Conservation (phyloP, 495 filamentous ascomycete species). For the Lasiosphaeria ovina region DNA sequence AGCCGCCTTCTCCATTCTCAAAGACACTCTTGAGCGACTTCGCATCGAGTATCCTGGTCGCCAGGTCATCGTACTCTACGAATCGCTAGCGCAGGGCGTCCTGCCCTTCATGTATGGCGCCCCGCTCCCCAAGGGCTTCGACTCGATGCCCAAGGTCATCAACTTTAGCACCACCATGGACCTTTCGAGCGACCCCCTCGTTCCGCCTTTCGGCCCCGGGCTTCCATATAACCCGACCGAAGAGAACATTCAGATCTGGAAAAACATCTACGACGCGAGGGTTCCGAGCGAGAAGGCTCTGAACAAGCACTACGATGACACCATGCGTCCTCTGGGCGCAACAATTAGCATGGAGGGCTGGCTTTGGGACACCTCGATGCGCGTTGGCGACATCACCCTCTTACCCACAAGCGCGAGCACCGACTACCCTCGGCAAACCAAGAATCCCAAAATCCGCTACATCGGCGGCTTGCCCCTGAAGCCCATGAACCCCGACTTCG, state of each 20-base stretch:
- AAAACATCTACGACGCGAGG: slow-evolving; percentile 6
- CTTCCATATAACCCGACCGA: slow-evolving; percentile 20
- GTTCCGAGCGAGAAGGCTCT: slow-evolving; percentile 3
- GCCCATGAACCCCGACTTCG: slow-evolving; percentile 9
- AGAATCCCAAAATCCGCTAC: slow-evolving; percentile 6
- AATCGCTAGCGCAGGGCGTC: slow-evolving; percentile 26
- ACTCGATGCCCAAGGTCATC: slow-evolving; percentile 17
- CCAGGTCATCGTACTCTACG: slow-evolving; percentile 31
- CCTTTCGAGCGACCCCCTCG: slow-evolving; percentile 12
- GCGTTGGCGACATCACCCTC: slow-evolving; percentile 33
- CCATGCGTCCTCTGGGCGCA: slow-evolving; percentile 9
- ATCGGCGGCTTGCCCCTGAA: slow-evolving; percentile 22
- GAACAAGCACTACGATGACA: slow-evolving; percentile 26
- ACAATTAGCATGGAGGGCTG: slow-evolving; percentile 7
- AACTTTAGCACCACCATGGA: slow-evolving; percentile 20
- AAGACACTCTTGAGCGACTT: slow-evolving; percentile 25
- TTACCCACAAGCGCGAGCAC: slow-evolving; percentile 30
- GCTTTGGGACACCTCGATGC: slow-evolving; percentile 20
- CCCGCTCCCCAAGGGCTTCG: slow-evolving; percentile 20
- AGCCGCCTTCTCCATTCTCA: slow-evolving; percentile 20
- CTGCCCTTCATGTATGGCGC: slow-evolving; percentile 29
- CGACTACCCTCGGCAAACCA: slow-evolving; percentile 12
- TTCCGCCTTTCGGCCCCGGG: slow-evolving; percentile 33
- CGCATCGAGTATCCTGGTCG: slow-evolving; percentile 23
- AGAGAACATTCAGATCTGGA: slow-evolving; percentile 22